Evolutionary conservation across 139 green algal species (phyloP).

Genomic region (Tetradesmus lagerheimii): DNA sequence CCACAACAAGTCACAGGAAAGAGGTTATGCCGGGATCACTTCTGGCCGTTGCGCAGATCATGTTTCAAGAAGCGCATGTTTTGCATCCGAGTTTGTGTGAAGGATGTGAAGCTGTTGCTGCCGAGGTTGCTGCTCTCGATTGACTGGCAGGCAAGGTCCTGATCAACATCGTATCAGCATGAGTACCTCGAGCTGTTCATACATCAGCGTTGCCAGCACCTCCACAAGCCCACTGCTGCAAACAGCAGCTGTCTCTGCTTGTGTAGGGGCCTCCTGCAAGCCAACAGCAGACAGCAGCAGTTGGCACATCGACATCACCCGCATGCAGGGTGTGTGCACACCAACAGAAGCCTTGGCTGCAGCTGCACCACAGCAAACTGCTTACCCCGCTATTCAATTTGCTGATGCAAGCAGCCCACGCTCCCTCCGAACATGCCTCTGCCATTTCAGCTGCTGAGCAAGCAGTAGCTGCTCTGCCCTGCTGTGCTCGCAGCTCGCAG

Average conservation of each 20-base stretch:
- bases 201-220: neutral
- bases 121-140: neutral
- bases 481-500: neutral
- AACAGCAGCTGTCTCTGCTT: neutral
- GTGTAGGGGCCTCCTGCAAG: conserved; percentile 10
- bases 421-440: neutral
- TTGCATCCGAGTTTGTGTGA: neutral
- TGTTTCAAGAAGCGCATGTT: neutral
- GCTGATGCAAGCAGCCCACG: neutral
- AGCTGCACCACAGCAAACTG: neutral
- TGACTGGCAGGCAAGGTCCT: no score
- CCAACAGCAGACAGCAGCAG: neutral
- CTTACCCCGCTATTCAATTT: neutral
- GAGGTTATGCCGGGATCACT: neutral
- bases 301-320: neutral
- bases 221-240: conserved; percentile 15
- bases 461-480: neutral
- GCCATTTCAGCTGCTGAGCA: neutral
- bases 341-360: neutral
- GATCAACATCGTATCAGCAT: neutral
- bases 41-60: neutral
- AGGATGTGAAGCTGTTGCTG: neutral
- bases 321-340: neutral
- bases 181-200: conserved; percentile 16
- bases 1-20: neutral